phyloP scores from a whole-genome alignment of 73 alveolate species.

The Paraurostyla sp. region DNA sequence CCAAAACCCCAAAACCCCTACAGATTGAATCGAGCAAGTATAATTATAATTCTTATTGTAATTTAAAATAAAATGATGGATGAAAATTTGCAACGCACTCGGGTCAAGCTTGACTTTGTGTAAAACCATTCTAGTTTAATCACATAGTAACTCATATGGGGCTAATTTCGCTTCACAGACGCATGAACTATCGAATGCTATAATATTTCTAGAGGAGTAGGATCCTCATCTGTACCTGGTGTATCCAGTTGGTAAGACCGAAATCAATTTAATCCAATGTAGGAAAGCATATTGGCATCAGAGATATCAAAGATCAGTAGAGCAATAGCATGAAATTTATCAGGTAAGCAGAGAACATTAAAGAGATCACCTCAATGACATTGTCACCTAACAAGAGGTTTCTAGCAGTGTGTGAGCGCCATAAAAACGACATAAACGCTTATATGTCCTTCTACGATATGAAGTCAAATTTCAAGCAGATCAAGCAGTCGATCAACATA shows the following conservation, averaged over 20 bases:
- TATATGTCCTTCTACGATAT: constrained; percentile 76
- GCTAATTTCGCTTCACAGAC: constrained; percentile 59
- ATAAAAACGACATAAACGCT: constrained; percentile 64
- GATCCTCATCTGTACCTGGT: constrained; percentile 62
- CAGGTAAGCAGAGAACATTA: constrained; percentile 49
- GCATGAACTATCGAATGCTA: constrained; percentile 48
- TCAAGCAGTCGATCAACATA: constrained; percentile 64
- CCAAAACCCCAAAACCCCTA: too few species aligned
- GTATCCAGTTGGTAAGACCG: constrained; percentile 73
- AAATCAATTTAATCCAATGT: background rate
- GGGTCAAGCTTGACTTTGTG: constrained; percentile 72
- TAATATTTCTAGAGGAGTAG: constrained; percentile 59
- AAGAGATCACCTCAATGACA: constrained; percentile 73
- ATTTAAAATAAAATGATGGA: constrained; percentile 18
- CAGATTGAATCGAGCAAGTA: too few species aligned
- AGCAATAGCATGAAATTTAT: constrained; percentile 73
- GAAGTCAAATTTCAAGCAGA: constrained; percentile 60
- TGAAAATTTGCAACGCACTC: constrained; percentile 28
- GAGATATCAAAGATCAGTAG: constrained; percentile 44
- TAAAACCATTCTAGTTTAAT: background rate
- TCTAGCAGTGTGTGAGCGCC: constrained; percentile 77
- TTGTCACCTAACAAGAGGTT: constrained; percentile 70
- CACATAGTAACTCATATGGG: constrained; percentile 70
- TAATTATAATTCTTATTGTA: too few species aligned
- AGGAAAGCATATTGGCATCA: constrained; percentile 75